These are phyloP conservation scores for Corniculantispora saksenae DNA, from an alignment of 2,329 filamentous ascomycete genomes.

Conservation along the genomic window DNA sequence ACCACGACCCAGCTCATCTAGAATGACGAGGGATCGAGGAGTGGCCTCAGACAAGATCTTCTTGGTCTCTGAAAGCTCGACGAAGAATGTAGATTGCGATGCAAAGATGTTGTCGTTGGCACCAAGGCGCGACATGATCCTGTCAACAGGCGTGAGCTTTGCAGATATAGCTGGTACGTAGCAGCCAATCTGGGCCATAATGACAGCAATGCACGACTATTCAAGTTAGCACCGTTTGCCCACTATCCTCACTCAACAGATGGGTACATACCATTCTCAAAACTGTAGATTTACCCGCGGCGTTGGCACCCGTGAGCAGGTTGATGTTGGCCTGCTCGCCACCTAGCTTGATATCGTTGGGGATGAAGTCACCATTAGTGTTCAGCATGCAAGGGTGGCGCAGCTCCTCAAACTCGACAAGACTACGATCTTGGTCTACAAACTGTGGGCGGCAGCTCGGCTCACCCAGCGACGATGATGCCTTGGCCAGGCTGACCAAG, in stretches of 20 bases:
- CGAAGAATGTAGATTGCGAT: conserved; percentile 96
- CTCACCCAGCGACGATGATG: conserved; percentile 78
- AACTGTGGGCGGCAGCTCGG: conserved; percentile 90
- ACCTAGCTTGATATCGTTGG: conserved; percentile 87
- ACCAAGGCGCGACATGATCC: conserved; percentile 97
- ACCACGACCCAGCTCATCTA: conserved; percentile 93
- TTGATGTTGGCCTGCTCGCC: conserved; percentile 81
- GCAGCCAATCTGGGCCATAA: conserved; percentile 96
- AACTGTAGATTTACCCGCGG: conserved; percentile 94
- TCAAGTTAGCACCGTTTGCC: conserved; percentile 27
- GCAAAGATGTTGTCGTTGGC: conserved; percentile 99
- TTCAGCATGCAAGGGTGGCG: conserved; percentile 94
- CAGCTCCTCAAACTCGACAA: conserved; percentile 89
- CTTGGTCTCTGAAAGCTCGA: conserved; percentile 95
- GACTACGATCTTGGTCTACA: conserved; percentile 78
- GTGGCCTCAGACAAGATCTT: conserved; percentile 96
- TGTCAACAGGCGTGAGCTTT: conserved; percentile 84
- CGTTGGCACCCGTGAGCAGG: conserved; percentile 92
- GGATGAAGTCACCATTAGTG: conserved; percentile 90
- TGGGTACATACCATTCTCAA: conserved; percentile 75
- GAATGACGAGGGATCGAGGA: conserved; percentile 88
- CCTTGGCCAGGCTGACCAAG: conserved; percentile 87
- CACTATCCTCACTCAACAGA: neutral
- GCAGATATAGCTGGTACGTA: conserved; percentile 84
- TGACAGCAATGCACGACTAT: conserved; percentile 89